A percentile compares a stretch with the other conserved stretches of the same genome.
These are phyloP conservation scores for Triangularia verruculosa DNA, from an alignment of 2,329 filamentous ascomycete genomes.

Conservation along the genomic window DNA sequence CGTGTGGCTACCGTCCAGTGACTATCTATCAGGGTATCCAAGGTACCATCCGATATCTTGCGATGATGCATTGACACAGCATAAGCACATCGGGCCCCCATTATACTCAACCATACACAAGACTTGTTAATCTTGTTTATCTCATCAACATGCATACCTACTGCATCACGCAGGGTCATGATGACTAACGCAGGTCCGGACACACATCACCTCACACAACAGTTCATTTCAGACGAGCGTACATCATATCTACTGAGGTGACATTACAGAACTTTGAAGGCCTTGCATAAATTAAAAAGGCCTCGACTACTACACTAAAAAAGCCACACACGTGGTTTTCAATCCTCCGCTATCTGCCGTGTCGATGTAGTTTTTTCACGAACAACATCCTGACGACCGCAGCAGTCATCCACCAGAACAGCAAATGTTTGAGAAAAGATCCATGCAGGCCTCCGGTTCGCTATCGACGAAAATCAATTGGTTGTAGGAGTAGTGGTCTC, in stretches of 20 bases:
- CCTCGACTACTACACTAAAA: not conserved
- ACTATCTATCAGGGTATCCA: too few species aligned
- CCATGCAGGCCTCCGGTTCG: too few species aligned
- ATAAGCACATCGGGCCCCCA: not conserved
- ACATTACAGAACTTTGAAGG: not conserved
- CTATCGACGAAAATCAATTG: too few species aligned
- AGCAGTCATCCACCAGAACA: too few species aligned
- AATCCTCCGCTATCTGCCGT: not conserved
- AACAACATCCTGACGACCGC: too few species aligned
- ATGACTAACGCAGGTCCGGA: not conserved
- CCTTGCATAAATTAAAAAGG: not conserved
- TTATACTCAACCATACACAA: too few species aligned
- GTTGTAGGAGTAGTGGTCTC: too few species aligned
- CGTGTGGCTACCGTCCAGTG: too few species aligned
- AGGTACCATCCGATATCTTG: not conserved
- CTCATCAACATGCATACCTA: not conserved
- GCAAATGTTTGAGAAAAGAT: too few species aligned
- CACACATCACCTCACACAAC: not conserved
- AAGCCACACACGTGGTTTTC: not conserved
- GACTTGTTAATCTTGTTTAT: too few species aligned
- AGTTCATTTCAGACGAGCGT: not conserved
- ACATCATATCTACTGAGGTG: not conserved
- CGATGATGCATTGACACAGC: not conserved
- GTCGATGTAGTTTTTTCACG: too few species aligned
- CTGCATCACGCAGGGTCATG: not conserved